Evolutionary conservation across 306 rosid species (phyloP).

Genomic region (Pterocarpus santalinus): DNA sequence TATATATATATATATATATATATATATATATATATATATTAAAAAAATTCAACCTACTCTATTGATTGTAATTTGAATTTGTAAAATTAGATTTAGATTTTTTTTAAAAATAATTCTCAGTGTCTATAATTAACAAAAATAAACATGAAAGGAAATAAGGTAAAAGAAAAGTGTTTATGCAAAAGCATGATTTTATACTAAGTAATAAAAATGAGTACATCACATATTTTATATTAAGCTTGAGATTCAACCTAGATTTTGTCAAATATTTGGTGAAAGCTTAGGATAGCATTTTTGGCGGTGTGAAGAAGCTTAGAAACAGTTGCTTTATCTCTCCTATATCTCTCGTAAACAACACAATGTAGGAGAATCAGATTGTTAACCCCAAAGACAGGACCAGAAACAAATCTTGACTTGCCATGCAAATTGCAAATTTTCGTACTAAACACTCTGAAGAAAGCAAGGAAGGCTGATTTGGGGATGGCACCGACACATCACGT

Average conservation of each 20-base stretch:
- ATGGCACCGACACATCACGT: conserved; percentile 48
- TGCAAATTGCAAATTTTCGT: conserved; percentile 10
- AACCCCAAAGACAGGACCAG: neutral
- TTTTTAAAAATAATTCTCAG: neutral
- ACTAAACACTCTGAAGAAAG: neutral
- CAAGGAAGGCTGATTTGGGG: neutral
- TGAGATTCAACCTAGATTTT: neutral
- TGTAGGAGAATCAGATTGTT: neutral
- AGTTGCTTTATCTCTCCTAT: neutral
- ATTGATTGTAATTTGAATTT: neutral
- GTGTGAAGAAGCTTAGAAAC: neutral
- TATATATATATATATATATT: too few relatives aligned
- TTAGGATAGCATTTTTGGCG: too few relatives aligned
- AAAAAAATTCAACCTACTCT: neutral
- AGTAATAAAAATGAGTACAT: too few relatives aligned
- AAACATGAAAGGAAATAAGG: neutral
- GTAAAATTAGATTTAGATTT: neutral
- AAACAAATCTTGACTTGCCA: neutral
- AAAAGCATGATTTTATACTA: too few relatives aligned
- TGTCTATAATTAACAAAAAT: neutral
- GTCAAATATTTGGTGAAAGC: neutral
- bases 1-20: too few relatives aligned
- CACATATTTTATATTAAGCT: neutral
- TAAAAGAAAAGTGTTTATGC: too few relatives aligned
- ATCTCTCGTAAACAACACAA: neutral